Conservation (phyloP, 2,329 filamentous ascomycete genomes). For the Fusarium marasasianum region DNA sequence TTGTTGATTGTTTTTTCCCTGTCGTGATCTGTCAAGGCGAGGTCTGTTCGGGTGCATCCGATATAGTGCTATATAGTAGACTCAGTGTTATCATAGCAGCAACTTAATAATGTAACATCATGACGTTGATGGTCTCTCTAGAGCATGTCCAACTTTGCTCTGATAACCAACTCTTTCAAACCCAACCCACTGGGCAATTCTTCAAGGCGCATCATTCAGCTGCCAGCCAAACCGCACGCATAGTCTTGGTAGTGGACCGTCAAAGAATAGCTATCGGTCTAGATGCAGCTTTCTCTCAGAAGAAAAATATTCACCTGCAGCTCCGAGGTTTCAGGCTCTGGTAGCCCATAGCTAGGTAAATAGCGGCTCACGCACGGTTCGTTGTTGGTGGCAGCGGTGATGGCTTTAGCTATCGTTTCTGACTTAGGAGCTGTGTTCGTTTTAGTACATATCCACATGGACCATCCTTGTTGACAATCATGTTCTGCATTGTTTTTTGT, state of each 20-base stretch:
- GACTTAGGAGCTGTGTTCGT: background rate
- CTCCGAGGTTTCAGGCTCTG: constrained; percentile 20
- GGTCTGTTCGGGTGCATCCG: background rate
- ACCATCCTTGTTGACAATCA: constrained; percentile 5
- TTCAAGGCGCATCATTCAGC: background rate
- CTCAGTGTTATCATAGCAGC: background rate
- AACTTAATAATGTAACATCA: background rate
- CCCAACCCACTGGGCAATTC: background rate
- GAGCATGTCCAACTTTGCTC: background rate
- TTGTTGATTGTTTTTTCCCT: background rate
- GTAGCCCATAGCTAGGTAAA: background rate
- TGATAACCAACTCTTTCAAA: background rate
- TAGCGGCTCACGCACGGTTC: constrained; percentile 11
- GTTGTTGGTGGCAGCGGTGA: constrained; percentile 22
- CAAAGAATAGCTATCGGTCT: background rate
- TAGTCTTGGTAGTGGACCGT: background rate
- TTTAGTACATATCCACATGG: constrained; percentile 12
- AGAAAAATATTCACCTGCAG: background rate
- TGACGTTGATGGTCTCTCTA: background rate
- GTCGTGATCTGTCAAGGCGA: background rate
- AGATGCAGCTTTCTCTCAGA: background rate
- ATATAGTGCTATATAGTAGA: background rate
- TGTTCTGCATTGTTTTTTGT: background rate
- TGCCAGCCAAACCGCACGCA: background rate
- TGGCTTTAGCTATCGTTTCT: constrained; percentile 19